A percentile compares a stretch with the other conserved stretches of the same genome.
phyloP scores from a whole-genome alignment of 139 green algal genomes.

The Chlorella ohadii region DNA sequence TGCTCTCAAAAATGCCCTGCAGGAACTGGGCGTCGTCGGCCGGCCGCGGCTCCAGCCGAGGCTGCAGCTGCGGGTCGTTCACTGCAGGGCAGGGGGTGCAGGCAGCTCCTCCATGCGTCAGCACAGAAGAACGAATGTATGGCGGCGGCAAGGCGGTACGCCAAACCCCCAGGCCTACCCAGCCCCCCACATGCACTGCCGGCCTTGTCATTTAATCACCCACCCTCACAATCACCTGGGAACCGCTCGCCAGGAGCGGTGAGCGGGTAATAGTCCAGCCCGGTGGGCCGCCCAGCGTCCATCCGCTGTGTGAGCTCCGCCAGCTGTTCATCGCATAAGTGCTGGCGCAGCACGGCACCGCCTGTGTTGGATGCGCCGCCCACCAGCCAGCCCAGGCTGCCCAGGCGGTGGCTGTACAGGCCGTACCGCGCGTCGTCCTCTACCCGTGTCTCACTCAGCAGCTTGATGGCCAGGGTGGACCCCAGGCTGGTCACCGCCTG shows the following conservation, averaged over 20 bases:
- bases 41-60: constrained; percentile 73
- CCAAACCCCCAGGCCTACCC: no score
- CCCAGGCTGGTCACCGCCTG: constrained; percentile 89
- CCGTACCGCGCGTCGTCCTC: constrained; percentile 85
- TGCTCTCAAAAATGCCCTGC: constrained; percentile 85
- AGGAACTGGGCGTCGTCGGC: constrained; percentile 77
- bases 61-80: constrained; percentile 74
- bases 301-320: constrained; percentile 69
- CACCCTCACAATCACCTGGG: constrained; percentile 38
- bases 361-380: constrained; percentile 92
- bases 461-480: constrained; percentile 93
- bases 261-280: constrained; percentile 93
- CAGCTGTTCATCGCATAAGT: constrained; percentile 84
- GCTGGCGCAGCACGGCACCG: constrained; percentile 82
- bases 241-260: constrained; percentile 85
- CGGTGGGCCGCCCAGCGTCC: constrained; percentile 53
- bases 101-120: no score
- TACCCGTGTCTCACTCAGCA: constrained; percentile 81
- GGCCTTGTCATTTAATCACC: no score
- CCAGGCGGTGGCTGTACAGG: constrained; percentile 95
- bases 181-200: no score
- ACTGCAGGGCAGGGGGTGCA: constrained; percentile 39
- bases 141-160: no score
- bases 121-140: no score
- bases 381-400: constrained; percentile 86